Conservation (phyloP, 169 alveolate species). For the Neospora caninum region DNA sequence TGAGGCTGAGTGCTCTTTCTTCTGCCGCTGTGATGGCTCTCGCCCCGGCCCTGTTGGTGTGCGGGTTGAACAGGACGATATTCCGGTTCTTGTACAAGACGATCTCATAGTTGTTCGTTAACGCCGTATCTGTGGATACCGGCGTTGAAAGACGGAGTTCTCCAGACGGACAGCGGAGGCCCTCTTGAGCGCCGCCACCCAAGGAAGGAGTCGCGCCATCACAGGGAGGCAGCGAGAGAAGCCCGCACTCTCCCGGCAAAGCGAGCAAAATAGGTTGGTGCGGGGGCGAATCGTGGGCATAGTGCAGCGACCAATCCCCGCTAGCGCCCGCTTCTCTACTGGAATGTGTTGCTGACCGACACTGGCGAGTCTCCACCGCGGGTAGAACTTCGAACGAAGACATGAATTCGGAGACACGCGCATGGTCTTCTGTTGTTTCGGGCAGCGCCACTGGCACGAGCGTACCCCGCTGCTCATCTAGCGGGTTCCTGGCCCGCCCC, state of each 20-base stretch:
- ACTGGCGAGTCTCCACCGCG: no score
- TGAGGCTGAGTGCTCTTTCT: background rate
- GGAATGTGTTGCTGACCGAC: no score
- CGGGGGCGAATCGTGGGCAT: background rate
- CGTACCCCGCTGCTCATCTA: background rate
- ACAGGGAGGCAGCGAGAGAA: background rate
- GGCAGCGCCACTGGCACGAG: no score
- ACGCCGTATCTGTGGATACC: background rate
- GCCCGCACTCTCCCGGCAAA: background rate
- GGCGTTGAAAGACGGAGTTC: conserved; percentile 11
- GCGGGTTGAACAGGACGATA: conserved; percentile 16
- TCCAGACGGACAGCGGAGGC: background rate
- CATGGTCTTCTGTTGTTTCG: no score
- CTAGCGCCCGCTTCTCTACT: no score
- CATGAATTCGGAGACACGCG: no score
- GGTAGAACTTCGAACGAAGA: no score
- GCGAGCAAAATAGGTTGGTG: conserved; percentile 22
- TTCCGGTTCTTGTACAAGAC: conserved; percentile 23
- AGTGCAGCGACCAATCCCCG: background rate
- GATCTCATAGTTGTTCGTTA: conserved; percentile 13
- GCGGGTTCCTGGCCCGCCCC: no score
- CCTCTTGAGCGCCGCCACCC: background rate
- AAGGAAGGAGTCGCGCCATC: background rate
- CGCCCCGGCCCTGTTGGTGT: conserved; percentile 40
- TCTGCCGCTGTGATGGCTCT: conserved; percentile 6